Conservation (phyloP, 208 protist genomes). For the Trypanosoma rangeli region DNA sequence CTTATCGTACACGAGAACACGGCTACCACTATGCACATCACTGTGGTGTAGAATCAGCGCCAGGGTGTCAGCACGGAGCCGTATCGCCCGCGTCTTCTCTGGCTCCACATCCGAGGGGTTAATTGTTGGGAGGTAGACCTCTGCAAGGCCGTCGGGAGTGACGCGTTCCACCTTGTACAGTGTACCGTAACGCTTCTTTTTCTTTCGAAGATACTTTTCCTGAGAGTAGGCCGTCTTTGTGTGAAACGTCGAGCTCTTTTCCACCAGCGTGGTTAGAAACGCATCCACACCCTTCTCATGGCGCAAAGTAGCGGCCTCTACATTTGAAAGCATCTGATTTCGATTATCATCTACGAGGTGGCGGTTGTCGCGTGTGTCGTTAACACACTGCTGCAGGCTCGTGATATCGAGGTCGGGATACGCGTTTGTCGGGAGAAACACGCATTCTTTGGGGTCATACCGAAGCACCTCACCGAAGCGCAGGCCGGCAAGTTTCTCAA, state of each 20-base stretch:
- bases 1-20: constrained; percentile 75
- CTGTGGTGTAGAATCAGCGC: constrained; percentile 87
- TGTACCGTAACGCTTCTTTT: constrained; percentile 87
- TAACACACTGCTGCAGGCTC: constrained; percentile 20
- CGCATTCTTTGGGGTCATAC: constrained; percentile 51
- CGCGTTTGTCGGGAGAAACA: constrained; percentile 64
- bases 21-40: constrained; percentile 77
- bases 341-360: constrained; percentile 78
- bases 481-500: constrained; percentile 73
- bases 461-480: constrained; percentile 79
- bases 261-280: constrained; percentile 75
- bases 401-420: constrained; percentile 90
- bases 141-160: constrained; percentile 67
- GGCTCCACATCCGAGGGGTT: constrained; percentile 61
- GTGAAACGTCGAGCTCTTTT: constrained; percentile 85
- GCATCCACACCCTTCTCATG: constrained; percentile 69
- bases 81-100: constrained; percentile 61
- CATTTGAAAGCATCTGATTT: constrained; percentile 80
- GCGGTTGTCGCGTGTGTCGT: constrained; percentile 65
- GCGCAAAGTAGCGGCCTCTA: constrained; percentile 73
- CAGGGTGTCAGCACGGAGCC: constrained; percentile 82
- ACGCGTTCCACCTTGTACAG: constrained; percentile 85
- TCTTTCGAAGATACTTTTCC: constrained; percentile 93
- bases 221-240: constrained; percentile 90
- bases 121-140: constrained; percentile 83